A percentile compares a stretch with the other conserved stretches of the same genome.
Conservation (phyloP, 2,329 filamentous ascomycete species). For the Phialophora macrospora region DNA sequence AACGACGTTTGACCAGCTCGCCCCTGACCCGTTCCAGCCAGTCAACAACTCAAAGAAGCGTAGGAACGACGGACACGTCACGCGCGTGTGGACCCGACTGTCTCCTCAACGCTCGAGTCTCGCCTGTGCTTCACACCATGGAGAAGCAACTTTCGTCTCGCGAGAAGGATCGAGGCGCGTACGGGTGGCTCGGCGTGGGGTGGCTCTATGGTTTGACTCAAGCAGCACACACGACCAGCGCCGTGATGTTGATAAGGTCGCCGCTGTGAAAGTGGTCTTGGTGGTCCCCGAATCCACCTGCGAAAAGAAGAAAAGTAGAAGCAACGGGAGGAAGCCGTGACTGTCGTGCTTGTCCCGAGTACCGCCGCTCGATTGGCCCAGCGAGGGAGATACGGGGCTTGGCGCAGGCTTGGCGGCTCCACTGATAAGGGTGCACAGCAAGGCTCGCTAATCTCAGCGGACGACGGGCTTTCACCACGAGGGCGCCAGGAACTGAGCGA, state of each 20-base stretch:
- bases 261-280: not conserved
- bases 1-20: not conserved
- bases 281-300: slow-evolving; percentile 1
- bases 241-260: not conserved
- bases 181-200: not conserved
- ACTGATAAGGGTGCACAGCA: slow-evolving; percentile 25
- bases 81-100: not conserved
- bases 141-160: not conserved
- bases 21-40: not conserved
- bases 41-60: not conserved
- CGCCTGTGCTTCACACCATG: not conserved
- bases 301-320: slow-evolving; percentile 12
- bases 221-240: not conserved
- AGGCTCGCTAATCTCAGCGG: slow-evolving; percentile 31
- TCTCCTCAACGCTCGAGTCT: not conserved
- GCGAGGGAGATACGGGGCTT: slow-evolving; percentile 24
- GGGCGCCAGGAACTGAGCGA: slow-evolving; percentile 5
- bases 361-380: slow-evolving; percentile 23
- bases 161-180: not conserved
- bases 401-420: slow-evolving; percentile 25
- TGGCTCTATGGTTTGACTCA: not conserved
- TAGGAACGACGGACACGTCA: not conserved
- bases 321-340: slow-evolving; percentile 12
- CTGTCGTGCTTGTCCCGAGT: slow-evolving; percentile 14
- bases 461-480: slow-evolving; percentile 6